Percentiles rank a stretch among this genome's conserved stretches.
These are phyloP conservation scores for Fusarium nygamai DNA, from an alignment of 2,329 filamentous ascomycete species.

Conservation along the genomic window DNA sequence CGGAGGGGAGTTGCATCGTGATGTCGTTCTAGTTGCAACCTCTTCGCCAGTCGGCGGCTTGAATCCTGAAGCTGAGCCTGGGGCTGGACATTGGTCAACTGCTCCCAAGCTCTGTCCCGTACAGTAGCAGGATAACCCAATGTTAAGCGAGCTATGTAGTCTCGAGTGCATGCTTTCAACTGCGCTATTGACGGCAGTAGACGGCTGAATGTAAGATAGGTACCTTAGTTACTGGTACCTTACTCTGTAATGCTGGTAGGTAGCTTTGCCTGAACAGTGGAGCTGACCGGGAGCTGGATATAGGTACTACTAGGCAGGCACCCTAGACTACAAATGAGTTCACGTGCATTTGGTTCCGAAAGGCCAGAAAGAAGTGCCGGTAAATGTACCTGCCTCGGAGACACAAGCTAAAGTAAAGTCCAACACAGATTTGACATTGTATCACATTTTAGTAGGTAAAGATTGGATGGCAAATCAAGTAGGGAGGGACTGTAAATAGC, in stretches of 20 bases:
- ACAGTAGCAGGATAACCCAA: not conserved
- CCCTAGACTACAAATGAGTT: not conserved
- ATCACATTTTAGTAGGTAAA: not conserved
- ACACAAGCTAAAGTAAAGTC: not conserved
- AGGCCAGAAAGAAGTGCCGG: not conserved
- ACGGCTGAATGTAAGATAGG: not conserved
- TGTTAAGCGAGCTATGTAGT: not conserved
- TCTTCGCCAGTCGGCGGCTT: not conserved
- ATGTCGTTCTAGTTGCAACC: not conserved
- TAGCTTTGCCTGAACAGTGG: not conserved
- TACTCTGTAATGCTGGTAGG: not conserved
- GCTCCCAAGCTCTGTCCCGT: not conserved
- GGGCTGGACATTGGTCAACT: not conserved
- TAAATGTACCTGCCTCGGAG: slow-evolving; percentile 1
- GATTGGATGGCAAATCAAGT: too few species aligned
- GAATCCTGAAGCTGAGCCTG: not conserved
- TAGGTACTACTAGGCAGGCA: not conserved
- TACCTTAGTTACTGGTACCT: not conserved
- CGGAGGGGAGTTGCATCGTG: not conserved
- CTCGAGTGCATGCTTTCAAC: not conserved
- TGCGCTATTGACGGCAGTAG: not conserved
- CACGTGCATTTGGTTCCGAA: not conserved
- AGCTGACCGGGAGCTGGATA: not conserved
- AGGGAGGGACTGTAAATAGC: not conserved
- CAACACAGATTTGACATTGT: not conserved